Percentiles rank a stretch among this genome's conserved stretches.
Evolutionary conservation across 1,139 yeast species (phyloP).

Genomic region (Suhomyces taliae): DNA sequence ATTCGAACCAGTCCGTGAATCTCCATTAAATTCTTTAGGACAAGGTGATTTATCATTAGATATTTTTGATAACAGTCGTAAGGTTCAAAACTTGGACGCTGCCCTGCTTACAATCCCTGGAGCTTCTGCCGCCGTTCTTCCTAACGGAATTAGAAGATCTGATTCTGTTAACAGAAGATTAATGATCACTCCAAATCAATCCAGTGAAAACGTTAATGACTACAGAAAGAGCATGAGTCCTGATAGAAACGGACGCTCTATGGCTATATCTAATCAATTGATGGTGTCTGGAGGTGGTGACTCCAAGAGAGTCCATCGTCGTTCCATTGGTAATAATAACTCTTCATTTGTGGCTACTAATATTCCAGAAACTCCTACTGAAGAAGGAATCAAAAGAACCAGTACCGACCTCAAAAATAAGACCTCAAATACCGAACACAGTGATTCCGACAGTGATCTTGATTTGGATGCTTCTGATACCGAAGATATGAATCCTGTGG

Average conservation of each 20-base stretch:
- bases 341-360: background rate
- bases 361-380: slow-evolving; percentile 7
- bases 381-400: slow-evolving; percentile 6
- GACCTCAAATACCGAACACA: slow-evolving; percentile 7
- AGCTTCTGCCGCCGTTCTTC: slow-evolving; percentile 2
- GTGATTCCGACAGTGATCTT: slow-evolving; percentile 13
- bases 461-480: slow-evolving; percentile 14
- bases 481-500: slow-evolving; percentile 14
- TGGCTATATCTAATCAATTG: slow-evolving; percentile 17
- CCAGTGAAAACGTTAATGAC: slow-evolving; percentile 21
- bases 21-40: slow-evolving; percentile 66
- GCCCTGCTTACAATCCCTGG: slow-evolving; percentile 11
- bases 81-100: slow-evolving; percentile 8
- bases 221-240: slow-evolving; percentile 22
- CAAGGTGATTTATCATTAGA: slow-evolving; percentile 68
- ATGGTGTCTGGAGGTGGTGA: slow-evolving; percentile 19
- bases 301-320: slow-evolving; percentile 22
- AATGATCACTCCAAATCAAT: slow-evolving; percentile 20
- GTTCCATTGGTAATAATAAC: slow-evolving; percentile 17
- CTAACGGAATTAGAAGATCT: slow-evolving; percentile 7
- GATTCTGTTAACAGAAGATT: slow-evolving; percentile 11
- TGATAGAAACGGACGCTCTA: slow-evolving; percentile 18
- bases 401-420: slow-evolving; percentile 10
- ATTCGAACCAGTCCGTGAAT: slow-evolving; percentile 59
- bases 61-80: slow-evolving; percentile 37